Evolutionary conservation across 371 early-diverging fungal genomes (phyloP).

Genomic region (Rhizopus stolonifer): DNA sequence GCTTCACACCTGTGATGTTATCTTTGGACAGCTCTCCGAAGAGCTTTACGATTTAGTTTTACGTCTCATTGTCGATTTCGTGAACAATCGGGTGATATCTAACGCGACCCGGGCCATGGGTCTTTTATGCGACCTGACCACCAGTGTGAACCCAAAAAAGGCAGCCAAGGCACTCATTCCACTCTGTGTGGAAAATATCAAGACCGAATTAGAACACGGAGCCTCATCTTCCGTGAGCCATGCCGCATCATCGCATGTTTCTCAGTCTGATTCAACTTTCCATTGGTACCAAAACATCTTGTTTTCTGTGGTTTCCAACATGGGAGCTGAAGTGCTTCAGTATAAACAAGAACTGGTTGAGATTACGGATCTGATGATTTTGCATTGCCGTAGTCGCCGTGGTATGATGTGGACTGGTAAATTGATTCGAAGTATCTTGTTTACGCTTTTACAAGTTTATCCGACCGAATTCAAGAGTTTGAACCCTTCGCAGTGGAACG

Average conservation of each 20-base stretch:
- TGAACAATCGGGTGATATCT: constrained; percentile 60
- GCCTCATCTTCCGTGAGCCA: constrained; percentile 63
- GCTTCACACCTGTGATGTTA: constrained; percentile 58
- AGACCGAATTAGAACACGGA: constrained; percentile 68
- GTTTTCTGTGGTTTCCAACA: constrained; percentile 46
- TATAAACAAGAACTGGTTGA: constrained; percentile 54
- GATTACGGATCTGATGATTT: constrained; percentile 50
- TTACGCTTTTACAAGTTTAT: constrained; percentile 50
- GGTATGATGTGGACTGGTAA: constrained; percentile 78
- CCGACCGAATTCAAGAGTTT: constrained; percentile 54
- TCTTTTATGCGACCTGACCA: constrained; percentile 47
- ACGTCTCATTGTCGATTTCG: constrained; percentile 59
- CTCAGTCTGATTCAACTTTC: constrained; percentile 69
- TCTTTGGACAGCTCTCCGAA: constrained; percentile 69
- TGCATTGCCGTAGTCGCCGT: constrained; percentile 60
- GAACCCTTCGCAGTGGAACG: constrained; percentile 53
- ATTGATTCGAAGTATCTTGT: constrained; percentile 49
- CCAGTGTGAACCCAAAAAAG: constrained; percentile 46
- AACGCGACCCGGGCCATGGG: constrained; percentile 72
- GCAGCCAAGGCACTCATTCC: constrained; percentile 64
- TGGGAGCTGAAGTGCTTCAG: constrained; percentile 55
- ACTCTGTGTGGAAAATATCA: constrained; percentile 58
- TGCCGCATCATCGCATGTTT: constrained; percentile 50
- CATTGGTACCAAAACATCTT: constrained; percentile 80
- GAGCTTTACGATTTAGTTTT: constrained; percentile 63